Conservation (phyloP, 176 grass and related monocot genomes). For the Oryza australiensis region DNA sequence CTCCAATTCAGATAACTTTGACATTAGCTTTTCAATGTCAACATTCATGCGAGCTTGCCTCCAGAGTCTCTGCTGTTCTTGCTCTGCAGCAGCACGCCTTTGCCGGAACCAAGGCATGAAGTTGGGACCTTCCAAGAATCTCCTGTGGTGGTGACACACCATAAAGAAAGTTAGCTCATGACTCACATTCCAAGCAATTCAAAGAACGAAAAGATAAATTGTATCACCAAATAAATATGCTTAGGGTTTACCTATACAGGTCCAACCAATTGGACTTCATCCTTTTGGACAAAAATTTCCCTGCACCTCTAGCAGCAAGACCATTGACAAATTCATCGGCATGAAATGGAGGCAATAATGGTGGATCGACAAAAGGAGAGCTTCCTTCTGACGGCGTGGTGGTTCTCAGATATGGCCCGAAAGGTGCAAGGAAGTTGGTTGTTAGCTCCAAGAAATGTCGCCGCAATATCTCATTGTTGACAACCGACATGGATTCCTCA, state of each 20-base stretch:
- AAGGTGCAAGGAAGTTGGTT: constrained; percentile 95
- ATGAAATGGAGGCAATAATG: constrained; percentile 66
- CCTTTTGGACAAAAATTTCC: constrained; percentile 97
- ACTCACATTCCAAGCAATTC: constrained; percentile 14
- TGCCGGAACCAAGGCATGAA: constrained; percentile 97
- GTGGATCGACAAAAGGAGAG: constrained; percentile 82
- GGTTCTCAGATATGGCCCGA: constrained; percentile 85
- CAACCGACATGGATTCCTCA: constrained; percentile 93
- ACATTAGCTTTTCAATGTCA: constrained; percentile 76
- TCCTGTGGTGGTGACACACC: constrained; percentile 41
- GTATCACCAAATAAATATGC: constrained; percentile 23
- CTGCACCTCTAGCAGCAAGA: constrained; percentile 82
- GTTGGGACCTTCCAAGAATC: constrained; percentile 82
- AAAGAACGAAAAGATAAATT: constrained; percentile 14
- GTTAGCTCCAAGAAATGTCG: constrained; percentile 96
- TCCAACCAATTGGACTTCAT: constrained; percentile 98
- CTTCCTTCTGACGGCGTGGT: constrained; percentile 70
- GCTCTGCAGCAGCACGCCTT: constrained; percentile 75
- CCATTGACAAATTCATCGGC: constrained; percentile 81
- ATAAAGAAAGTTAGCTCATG: neutral
- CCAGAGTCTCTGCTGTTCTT: constrained; percentile 87
- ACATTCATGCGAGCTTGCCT: constrained; percentile 75
- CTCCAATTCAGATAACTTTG: constrained; percentile 89
- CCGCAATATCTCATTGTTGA: constrained; percentile 96
- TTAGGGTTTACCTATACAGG: constrained; percentile 67